phyloP scores from a whole-genome alignment of 2,329 filamentous ascomycete genomes.

The Talaromyces funiculosus region DNA sequence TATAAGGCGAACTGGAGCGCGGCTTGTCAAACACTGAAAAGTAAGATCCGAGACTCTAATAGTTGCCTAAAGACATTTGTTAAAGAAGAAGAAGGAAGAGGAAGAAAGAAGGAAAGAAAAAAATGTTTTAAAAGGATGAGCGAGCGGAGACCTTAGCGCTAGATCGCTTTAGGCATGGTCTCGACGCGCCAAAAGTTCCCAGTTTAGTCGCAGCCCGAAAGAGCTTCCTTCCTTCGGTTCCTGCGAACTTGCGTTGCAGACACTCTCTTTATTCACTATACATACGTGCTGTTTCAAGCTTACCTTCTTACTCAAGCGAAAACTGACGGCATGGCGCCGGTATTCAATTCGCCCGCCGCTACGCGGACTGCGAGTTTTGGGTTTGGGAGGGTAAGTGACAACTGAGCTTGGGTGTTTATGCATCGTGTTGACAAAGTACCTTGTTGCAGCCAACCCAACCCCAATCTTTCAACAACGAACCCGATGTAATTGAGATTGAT shows the following conservation, averaged over 20 bases:
- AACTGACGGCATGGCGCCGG: slow-evolving; percentile 33
- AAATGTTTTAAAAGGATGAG: slow-evolving; percentile 21
- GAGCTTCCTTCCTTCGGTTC: slow-evolving; percentile 10
- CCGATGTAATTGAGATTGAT: slow-evolving; percentile 37
- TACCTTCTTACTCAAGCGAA: background rate
- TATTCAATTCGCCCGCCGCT: slow-evolving; percentile 30
- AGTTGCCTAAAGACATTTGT: slow-evolving; percentile 68
- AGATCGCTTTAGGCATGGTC: slow-evolving; percentile 28
- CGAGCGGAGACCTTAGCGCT: slow-evolving; percentile 22
- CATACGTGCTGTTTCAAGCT: background rate
- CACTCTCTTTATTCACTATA: background rate
- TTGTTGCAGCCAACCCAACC: slow-evolving; percentile 17
- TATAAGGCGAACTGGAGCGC: slow-evolving; percentile 99
- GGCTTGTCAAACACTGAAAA: slow-evolving; percentile 78
- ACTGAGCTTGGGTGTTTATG: slow-evolving; percentile 9
- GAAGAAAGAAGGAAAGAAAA: slow-evolving; percentile 31
- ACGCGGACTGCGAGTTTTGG: slow-evolving; percentile 19
- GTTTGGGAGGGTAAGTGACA: slow-evolving; percentile 23
- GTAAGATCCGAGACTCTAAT: slow-evolving; percentile 99
- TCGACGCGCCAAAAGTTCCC: slow-evolving; percentile 29
- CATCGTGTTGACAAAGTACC: slow-evolving; percentile 8
- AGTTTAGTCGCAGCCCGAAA: slow-evolving; percentile 12
- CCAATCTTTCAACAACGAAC: slow-evolving; percentile 23
- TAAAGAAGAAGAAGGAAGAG: slow-evolving; percentile 44
- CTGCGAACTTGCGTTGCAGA: background rate